Percentiles rank a stretch among this genome's conserved stretches.
These are phyloP conservation scores for Phytophthora ohioensis DNA, from an alignment of 352 stramenopile species.

Conservation along the genomic window DNA sequence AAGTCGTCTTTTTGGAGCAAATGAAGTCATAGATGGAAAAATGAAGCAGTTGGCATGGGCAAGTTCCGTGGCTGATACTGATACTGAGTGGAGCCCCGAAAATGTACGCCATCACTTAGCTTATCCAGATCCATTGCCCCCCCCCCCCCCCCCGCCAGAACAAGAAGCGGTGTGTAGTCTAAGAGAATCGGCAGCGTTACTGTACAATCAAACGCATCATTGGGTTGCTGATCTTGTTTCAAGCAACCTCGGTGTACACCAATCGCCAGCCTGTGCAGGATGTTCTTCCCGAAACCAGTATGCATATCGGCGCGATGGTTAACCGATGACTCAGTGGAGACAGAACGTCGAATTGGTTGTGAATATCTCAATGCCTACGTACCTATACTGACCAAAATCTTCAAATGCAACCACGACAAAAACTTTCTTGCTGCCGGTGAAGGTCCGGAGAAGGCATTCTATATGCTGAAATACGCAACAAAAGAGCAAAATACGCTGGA, in stretches of 20 bases:
- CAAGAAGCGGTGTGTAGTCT: constrained; percentile 6
- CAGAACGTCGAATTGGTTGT: background rate
- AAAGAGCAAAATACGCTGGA: constrained; percentile 7
- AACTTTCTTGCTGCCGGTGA: constrained; percentile 10
- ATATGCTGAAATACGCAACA: constrained; percentile 17
- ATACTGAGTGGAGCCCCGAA: too few relatives aligned
- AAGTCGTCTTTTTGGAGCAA: constrained; percentile 3
- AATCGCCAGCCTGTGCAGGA: background rate
- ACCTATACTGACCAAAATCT: background rate
- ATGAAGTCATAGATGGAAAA: constrained; percentile 10
- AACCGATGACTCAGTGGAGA: background rate
- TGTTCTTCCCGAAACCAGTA: constrained; percentile 12
- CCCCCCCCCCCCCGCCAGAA: background rate
- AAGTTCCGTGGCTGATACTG: too few relatives aligned
- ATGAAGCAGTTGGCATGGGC: background rate
- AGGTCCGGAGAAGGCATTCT: constrained; percentile 16
- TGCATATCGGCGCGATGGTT: background rate
- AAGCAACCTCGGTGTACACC: background rate
- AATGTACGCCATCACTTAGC: too few relatives aligned
- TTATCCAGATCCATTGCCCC: background rate
- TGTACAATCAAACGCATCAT: constrained; percentile 13
- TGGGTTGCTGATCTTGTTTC: constrained; percentile 9
- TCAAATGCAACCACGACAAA: constrained; percentile 13
- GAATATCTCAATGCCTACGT: constrained; percentile 8
- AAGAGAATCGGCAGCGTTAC: background rate